Evolutionary conservation across 371 early-diverging fungal genomes (phyloP), one percentile per base, ranked within the genome.

Genomic region (Mortierella sp.): DNA sequence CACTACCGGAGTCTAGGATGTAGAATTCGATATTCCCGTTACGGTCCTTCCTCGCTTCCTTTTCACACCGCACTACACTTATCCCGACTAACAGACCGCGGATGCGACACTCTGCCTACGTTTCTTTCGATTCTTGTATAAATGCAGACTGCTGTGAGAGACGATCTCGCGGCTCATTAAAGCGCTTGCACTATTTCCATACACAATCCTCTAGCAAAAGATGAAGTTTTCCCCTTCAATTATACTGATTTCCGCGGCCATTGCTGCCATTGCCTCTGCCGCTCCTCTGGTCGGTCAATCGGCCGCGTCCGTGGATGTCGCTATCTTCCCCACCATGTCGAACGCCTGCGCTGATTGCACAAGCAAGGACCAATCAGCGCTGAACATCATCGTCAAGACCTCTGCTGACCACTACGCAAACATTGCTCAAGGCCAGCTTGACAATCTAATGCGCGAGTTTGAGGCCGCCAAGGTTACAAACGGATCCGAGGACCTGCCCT

Each of bases 401-500:
- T 57, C 65, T 21, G 65, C 65, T 12, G 53, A 58, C 30, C 65
- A 65, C 47, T 65, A 57, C 37, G 41, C 65, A n/a, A 27, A 57
- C n/a, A 65, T 64, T 59, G 59, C 68, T 19, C 42, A 46, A 6
- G 55, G 12, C 4, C 53, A 51, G 3, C 64, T 73, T 23, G 64
- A 68, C 32, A 44, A 9, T 50, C 57, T 75, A 8, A 55, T 64
- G 60, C 21, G 12, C 21, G 70, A 64, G 19, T 60, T 69, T 14
- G n/a, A 56, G 17, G 51, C 50, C n/a, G 65, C 61, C 52, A 68
- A 68, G 64, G 75, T 68, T 39, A 63, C 75, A 34, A 73, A 64
- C 12, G 64, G 64, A 6, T 12, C 46, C 7, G 28, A 67, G 28
- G 63, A 65, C n/a, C 50, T 65, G 5, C 55, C 64, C 27, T 28